These are phyloP conservation scores for Didymella arachidicola DNA, from an alignment of 2,329 filamentous ascomycete genomes.

Conservation along the genomic window DNA sequence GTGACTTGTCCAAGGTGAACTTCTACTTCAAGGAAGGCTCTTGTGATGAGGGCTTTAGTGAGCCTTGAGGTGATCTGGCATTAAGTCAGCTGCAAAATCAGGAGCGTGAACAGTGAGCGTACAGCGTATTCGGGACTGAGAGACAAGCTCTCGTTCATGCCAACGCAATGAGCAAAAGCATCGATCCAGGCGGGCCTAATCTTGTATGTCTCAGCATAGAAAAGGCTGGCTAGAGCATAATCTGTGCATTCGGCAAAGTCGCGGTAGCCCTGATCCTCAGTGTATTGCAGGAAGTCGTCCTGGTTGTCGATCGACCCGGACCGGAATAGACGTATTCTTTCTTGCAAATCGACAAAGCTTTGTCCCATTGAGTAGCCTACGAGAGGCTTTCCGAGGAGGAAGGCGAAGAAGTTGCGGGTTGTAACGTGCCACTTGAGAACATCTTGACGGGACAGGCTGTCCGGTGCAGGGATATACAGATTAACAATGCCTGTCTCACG, in stretches of 20 bases:
- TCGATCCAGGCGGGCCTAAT: constrained; percentile 72
- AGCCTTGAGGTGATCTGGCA: constrained; percentile 53
- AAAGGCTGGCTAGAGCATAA: constrained; percentile 72
- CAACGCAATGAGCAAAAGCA: constrained; percentile 79
- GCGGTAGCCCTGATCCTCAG: constrained; percentile 74
- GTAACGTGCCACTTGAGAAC: constrained; percentile 70
- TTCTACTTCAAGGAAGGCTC: constrained; percentile 71
- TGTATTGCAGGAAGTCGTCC: constrained; percentile 69
- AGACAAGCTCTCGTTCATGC: constrained; percentile 72
- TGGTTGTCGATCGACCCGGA: constrained; percentile 63
- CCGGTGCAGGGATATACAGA: constrained; percentile 74
- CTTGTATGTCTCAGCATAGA: constrained; percentile 71
- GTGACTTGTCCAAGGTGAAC: constrained; percentile 66
- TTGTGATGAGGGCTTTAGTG: constrained; percentile 71
- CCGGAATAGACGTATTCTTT: constrained; percentile 70
- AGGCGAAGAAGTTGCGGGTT: constrained; percentile 79
- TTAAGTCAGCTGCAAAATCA: constrained; percentile 4
- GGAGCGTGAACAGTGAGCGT: constrained; percentile 37
- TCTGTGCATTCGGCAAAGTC: constrained; percentile 70
- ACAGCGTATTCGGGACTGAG: constrained; percentile 68
- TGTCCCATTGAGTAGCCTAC: constrained; percentile 72
- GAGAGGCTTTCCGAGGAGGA: constrained; percentile 69
- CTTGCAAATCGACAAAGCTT: constrained; percentile 69
- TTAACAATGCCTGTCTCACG: constrained; percentile 54
- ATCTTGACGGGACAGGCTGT: constrained; percentile 61